These are phyloP conservation scores for Vigna mungo DNA, from an alignment of 306 rosid genomes.

Conservation along the genomic window DNA sequence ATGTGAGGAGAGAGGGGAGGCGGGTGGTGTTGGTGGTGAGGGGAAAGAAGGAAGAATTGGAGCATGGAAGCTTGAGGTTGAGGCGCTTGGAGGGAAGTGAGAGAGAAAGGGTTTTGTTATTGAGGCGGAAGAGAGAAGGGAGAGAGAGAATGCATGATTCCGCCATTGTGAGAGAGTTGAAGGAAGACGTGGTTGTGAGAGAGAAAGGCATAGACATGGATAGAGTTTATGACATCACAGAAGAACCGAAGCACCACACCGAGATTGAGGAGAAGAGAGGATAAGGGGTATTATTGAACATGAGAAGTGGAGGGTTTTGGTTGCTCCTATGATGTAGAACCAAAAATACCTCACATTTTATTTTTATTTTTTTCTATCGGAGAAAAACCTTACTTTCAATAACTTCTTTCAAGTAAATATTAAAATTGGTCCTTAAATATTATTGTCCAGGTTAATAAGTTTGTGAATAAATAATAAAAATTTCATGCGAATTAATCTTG, in stretches of 20 bases:
- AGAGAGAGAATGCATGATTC: slow-evolving; percentile 64
- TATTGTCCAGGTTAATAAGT: too few relatives aligned
- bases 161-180: slow-evolving; percentile 63
- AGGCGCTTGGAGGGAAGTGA: slow-evolving; percentile 54
- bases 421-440: too few relatives aligned
- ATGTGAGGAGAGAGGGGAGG: slow-evolving; percentile 55
- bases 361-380: too few relatives aligned
- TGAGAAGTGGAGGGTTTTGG: not conserved
- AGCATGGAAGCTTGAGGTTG: slow-evolving; percentile 53
- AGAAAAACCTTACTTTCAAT: too few relatives aligned
- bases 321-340: not conserved
- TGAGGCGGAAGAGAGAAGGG: slow-evolving; percentile 58
- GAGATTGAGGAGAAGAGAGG: not conserved
- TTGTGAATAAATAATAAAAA: too few relatives aligned
- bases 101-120: slow-evolving; percentile 52
- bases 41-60: slow-evolving; percentile 49
- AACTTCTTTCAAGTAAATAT: too few relatives aligned
- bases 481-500: too few relatives aligned
- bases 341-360: not conserved
- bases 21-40: slow-evolving; percentile 46
- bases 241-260: not conserved
- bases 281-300: slow-evolving; percentile 22
- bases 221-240: slow-evolving; percentile 34
- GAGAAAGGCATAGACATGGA: slow-evolving; percentile 50
- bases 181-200: slow-evolving; percentile 48